Conservation (phyloP, 2,329 filamentous ascomycete species). For the Fusarium dlaminii region DNA sequence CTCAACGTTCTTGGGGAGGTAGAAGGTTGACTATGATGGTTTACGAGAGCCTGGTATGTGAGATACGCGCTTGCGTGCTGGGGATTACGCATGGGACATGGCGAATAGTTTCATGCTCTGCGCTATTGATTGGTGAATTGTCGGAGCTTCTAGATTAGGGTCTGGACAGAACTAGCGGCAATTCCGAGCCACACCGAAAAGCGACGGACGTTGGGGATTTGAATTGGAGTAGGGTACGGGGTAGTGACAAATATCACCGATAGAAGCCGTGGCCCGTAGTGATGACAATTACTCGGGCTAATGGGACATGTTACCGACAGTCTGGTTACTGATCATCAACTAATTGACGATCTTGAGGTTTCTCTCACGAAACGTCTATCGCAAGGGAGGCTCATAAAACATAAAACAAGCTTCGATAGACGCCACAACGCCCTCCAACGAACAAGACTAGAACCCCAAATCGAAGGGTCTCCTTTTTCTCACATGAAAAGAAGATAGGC, state of each 20-base stretch:
- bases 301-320: not conserved
- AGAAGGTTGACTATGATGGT: not conserved
- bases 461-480: not conserved
- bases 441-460: not conserved
- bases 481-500: too few species aligned
- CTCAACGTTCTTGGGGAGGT: not conserved
- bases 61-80: slow-evolving; percentile 14
- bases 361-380: rapidly evolving
- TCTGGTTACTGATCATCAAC: not conserved
- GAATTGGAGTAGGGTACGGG: not conserved
- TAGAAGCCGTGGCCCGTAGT: too few species aligned
- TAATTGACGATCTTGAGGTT: too few species aligned
- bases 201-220: not conserved
- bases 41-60: not conserved
- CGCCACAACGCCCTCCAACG: not conserved
- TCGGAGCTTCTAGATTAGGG: not conserved
- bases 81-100: not conserved
- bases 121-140: slow-evolving; percentile 2
- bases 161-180: not conserved
- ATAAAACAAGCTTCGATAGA: not conserved
- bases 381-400: not conserved
- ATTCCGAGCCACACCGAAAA: not conserved
- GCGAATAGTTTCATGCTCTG: not conserved
- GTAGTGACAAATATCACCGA: not conserved
- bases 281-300: not conserved